Base-by-base conservation (phyloP, 2,329 filamentous ascomycete genomes). In the Fusarium luffae region DNA sequence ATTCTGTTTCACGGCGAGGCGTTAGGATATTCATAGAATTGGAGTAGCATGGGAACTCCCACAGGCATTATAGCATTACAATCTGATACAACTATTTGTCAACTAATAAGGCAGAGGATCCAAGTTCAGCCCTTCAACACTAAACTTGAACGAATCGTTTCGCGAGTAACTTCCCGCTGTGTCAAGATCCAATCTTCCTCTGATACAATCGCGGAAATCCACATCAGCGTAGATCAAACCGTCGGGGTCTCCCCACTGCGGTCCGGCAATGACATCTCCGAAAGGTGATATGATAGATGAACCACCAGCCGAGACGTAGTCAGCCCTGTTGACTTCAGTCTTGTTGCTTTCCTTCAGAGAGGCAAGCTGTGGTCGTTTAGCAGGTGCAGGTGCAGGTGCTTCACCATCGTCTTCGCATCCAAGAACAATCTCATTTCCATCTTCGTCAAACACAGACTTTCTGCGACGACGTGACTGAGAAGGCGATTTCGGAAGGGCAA, bases 201-300 rank as follows among this genome's bases (percentile, higher is more conserved):
- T 85, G 70, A 94, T 88, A 73, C 94, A 97, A 71, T 97, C 93
- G 49, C 97, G 92, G 74, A 98, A 91, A 75, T 98, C 93, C 5
- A 94, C 90, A 69, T 96, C 92, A 1, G 88, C 85, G 34, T 87
- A 87, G 54, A 94, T 81, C 30, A 97, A 78, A 0, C 88, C 87
- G 6, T 88, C 84, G 58, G 90, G 80, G 64, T 94, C 90, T 63
- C 97, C 92, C 94, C 94, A 97, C 62, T 96, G 83, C 1, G 94
- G 94, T 0, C 92, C 93, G 3, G 89, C 89, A 2, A 97, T 80
- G 0, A 95, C 88, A n/a, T 94, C 88, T 0, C 94, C 95, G 43
- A 91, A 84, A 0, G 94, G 94, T 12, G 88, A 90, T 27, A 97
- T 84, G 70, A 98, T 95, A 74, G 89, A 92, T 0, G 93, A 96